A percentile compares a stretch with the other conserved stretches of the same genome.
These are phyloP conservation scores for Garcia nutans DNA, from an alignment of 345 rosid genomes.

Conservation along the genomic window DNA sequence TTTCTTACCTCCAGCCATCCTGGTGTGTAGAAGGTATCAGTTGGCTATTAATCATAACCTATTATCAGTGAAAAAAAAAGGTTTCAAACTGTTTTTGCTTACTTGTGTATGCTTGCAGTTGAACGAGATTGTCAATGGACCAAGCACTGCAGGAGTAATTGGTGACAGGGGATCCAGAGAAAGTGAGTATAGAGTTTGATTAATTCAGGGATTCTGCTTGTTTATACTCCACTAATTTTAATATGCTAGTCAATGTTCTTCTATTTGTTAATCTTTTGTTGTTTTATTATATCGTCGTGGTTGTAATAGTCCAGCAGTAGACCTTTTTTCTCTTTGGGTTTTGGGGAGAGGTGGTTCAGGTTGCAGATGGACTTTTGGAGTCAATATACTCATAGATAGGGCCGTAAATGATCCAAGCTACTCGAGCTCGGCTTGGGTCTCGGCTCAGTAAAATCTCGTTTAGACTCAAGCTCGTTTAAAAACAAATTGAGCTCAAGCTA, in stretches of 20 bases:
- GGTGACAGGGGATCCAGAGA: conserved; percentile 63
- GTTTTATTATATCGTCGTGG: not conserved
- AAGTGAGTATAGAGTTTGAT: conserved; percentile 50
- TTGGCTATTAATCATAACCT: not conserved
- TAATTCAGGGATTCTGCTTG: not conserved
- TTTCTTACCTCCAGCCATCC: not conserved
- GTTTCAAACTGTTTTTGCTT: conserved; percentile 4
- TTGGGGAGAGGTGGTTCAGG: too few relatives aligned
- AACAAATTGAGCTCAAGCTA: too few relatives aligned
- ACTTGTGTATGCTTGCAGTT: conserved; percentile 43
- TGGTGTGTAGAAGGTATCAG: not conserved
- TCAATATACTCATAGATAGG: too few relatives aligned
- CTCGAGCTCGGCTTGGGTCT: too few relatives aligned
- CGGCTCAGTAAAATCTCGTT: too few relatives aligned
- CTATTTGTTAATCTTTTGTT: not conserved
- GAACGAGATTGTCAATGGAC: conserved; percentile 60
- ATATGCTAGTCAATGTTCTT: not conserved
- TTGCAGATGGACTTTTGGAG: too few relatives aligned
- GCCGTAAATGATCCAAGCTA: too few relatives aligned
- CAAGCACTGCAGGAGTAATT: conserved; percentile 44
- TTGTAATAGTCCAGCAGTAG: too few relatives aligned
- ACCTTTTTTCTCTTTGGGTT: too few relatives aligned
- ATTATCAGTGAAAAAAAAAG: not conserved
- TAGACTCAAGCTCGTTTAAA: too few relatives aligned
- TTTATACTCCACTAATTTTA: too few relatives aligned